A percentile compares a stretch with the other conserved stretches of the same genome.
These are phyloP conservation scores for Cyclotella choctawhatcheeana DNA, from an alignment of 108 stramenopile genomes.

Conservation along the genomic window DNA sequence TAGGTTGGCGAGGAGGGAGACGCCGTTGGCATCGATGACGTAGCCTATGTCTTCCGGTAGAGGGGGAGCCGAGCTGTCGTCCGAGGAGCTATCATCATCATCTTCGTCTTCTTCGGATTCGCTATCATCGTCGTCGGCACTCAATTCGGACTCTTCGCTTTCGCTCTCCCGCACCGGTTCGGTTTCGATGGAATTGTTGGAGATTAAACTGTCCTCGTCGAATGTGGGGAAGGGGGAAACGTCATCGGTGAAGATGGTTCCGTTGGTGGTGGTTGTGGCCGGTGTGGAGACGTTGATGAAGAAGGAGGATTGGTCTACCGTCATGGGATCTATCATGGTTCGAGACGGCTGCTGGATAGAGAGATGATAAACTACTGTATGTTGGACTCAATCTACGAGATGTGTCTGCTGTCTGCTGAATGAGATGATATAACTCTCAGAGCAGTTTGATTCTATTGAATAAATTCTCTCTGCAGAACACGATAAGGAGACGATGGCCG, in stretches of 20 bases:
- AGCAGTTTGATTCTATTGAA: too few relatives aligned
- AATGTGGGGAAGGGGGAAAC: conserved; percentile 13
- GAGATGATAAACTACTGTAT: too few relatives aligned
- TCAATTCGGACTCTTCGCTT: background rate
- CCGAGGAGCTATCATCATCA: background rate
- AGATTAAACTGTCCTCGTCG: background rate
- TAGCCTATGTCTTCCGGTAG: conserved; percentile 7
- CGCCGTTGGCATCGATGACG: conserved; percentile 7
- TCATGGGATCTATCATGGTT: too few relatives aligned
- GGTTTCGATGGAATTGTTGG: conserved; percentile 1
- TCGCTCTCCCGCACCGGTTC: background rate
- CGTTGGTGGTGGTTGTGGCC: too few relatives aligned
- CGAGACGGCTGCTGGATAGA: too few relatives aligned
- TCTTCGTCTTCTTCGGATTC: background rate
- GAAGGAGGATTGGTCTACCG: too few relatives aligned
- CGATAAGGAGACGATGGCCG: too few relatives aligned
- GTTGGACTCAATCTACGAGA: too few relatives aligned
- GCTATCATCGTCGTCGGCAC: background rate
- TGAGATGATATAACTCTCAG: too few relatives aligned
- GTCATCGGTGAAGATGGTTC: conserved; percentile 1
- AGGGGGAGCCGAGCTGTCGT: background rate
- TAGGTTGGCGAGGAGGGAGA: conserved; percentile 8
- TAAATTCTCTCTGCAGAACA: too few relatives aligned
- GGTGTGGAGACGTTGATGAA: too few relatives aligned
- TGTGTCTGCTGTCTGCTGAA: too few relatives aligned